A percentile compares a stretch with the other conserved stretches of the same genome.
phyloP scores from a whole-genome alignment of 352 stramenopile species.

The Elongisporangium undulatum region DNA sequence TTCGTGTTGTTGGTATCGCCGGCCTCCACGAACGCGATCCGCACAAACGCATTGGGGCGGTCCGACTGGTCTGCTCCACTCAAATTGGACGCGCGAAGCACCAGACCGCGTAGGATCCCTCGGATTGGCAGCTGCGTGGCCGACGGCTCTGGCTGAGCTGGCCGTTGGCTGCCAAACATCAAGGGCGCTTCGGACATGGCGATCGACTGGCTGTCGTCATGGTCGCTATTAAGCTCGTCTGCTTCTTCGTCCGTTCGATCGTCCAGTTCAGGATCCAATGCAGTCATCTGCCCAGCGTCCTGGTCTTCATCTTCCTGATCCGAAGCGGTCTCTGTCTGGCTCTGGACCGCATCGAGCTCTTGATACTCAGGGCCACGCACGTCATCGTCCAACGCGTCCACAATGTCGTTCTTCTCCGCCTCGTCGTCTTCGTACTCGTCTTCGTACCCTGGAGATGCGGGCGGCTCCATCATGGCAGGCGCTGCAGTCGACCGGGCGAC shows the following conservation, averaged over 20 bases:
- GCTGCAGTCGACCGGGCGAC: constrained; percentile 6
- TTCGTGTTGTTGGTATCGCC: constrained; percentile 10
- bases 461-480: constrained; percentile 31
- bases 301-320: neutral
- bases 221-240: constrained; percentile 14
- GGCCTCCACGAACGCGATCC: constrained; percentile 50
- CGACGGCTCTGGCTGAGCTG: neutral
- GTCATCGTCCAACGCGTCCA: neutral
- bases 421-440: constrained; percentile 20
- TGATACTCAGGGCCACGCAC: neutral
- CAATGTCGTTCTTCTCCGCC: constrained; percentile 1
- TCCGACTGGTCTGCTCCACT: constrained; percentile 9
- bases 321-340: constrained; percentile 5
- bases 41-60: constrained; percentile 34
- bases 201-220: constrained; percentile 28
- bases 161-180: constrained; percentile 21
- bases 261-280: constrained; percentile 4
- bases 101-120: constrained; percentile 36
- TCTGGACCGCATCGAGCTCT: neutral
- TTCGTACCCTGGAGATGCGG: constrained; percentile 24
- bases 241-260: constrained; percentile 4
- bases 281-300: neutral
- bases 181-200: constrained; percentile 38
- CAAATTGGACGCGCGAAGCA: constrained; percentile 39
- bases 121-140: constrained; percentile 12